Evolutionary conservation across 306 rosid species (phyloP).

Genomic region (Begonia peltatifolia): DNA sequence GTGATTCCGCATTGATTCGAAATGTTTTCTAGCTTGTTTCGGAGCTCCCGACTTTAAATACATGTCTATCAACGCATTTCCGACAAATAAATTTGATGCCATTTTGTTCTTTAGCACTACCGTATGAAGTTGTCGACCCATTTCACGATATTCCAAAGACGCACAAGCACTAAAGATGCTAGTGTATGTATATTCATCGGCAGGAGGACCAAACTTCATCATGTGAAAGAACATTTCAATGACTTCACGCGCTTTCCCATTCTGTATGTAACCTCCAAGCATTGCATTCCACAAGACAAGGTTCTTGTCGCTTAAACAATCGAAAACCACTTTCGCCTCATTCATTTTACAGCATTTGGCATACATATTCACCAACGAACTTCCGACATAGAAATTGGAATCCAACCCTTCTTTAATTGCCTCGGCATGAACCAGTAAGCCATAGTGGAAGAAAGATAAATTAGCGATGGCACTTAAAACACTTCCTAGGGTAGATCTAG

Average conservation of each 20-base stretch:
- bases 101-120: conserved; percentile 43
- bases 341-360: conserved; percentile 39
- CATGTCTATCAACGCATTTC: conserved; percentile 73
- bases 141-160: conserved; percentile 25
- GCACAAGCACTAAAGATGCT: conserved; percentile 68
- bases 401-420: conserved; percentile 61
- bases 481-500: conserved; percentile 84
- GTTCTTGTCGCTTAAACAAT: conserved; percentile 34
- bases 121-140: conserved; percentile 56
- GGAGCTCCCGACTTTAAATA: conserved; percentile 64
- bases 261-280: conserved; percentile 62
- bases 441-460: conserved; percentile 28
- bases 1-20: conserved; percentile 44
- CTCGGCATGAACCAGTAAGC: conserved; percentile 49
- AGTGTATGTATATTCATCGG: conserved; percentile 71
- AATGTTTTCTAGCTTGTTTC: conserved; percentile 54
- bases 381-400: conserved; percentile 64
- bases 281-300: conserved; percentile 66
- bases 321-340: conserved; percentile 41
- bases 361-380: conserved; percentile 83
- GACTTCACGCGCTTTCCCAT: conserved; percentile 32
- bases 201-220: conserved; percentile 29
- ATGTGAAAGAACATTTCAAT: conserved; percentile 38
- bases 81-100: conserved; percentile 37
- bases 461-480: conserved; percentile 56